These are phyloP conservation scores for Aspergillus fructus DNA, from an alignment of 2,329 filamentous ascomycete genomes.

Conservation along the genomic window DNA sequence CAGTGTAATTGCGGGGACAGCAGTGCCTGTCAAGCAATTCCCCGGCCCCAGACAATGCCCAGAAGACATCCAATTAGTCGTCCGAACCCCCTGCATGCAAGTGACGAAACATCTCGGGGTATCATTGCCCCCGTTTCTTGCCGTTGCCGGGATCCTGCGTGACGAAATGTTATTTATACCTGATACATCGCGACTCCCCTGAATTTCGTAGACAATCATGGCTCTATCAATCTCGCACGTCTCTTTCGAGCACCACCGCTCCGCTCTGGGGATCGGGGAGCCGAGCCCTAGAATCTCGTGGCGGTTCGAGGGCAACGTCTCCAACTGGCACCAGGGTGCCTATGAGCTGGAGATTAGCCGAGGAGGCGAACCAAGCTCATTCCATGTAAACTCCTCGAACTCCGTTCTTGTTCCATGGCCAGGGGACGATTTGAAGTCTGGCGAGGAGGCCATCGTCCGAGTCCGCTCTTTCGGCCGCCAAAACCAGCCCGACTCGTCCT, in stretches of 20 bases:
- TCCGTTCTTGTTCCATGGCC: slow-evolving; percentile 27
- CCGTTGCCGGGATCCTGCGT: too few species aligned
- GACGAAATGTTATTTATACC: too few species aligned
- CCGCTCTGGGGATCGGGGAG: slow-evolving; percentile 16
- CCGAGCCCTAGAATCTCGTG: slow-evolving; percentile 25
- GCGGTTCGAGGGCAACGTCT: slow-evolving; percentile 20
- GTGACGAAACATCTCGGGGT: too few species aligned
- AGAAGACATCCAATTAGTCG: too few species aligned
- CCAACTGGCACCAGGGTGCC: slow-evolving; percentile 22
- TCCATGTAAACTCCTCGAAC: slow-evolving; percentile 14
- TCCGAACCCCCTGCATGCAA: too few species aligned
- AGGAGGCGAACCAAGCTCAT: slow-evolving; percentile 4
- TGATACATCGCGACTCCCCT: too few species aligned
- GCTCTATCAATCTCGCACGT: slow-evolving; percentile 15
- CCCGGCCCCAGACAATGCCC: too few species aligned
- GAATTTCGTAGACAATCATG: not conserved
- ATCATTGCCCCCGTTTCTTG: too few species aligned
- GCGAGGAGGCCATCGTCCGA: slow-evolving; percentile 15
- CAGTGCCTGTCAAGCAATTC: too few species aligned
- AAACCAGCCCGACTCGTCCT: slow-evolving; percentile 21
- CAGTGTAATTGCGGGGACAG: too few species aligned
- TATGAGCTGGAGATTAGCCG: slow-evolving; percentile 18
- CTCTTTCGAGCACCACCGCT: slow-evolving; percentile 20
- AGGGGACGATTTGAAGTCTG: slow-evolving; percentile 12
- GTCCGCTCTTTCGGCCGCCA: slow-evolving; percentile 7